A percentile compares a stretch with the other conserved stretches of the same genome.
Conservation (phyloP, 2,329 filamentous ascomycete genomes). For the Rhytidhysteron rufulum region DNA sequence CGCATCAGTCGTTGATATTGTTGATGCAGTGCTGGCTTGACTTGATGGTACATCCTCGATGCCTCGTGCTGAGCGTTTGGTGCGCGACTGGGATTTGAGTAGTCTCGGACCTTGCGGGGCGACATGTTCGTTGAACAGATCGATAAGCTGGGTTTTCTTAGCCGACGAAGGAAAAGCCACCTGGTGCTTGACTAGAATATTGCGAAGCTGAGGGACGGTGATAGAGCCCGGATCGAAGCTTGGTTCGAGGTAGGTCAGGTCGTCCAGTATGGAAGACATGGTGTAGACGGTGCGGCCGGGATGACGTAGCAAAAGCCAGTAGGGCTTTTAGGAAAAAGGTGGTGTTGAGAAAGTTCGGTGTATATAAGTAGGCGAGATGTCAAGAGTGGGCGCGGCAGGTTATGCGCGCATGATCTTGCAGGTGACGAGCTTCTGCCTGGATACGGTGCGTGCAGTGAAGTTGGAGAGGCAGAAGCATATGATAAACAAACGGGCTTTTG, state of each 20-base stretch:
- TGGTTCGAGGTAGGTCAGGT: constrained; percentile 68
- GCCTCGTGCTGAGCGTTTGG: constrained; percentile 81
- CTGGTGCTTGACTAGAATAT: constrained; percentile 85
- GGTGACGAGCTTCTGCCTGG: not conserved
- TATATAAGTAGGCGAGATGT: not conserved
- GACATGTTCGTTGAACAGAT: constrained; percentile 76
- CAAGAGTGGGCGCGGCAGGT: not conserved
- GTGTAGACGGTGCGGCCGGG: not conserved
- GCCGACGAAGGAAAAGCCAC: constrained; percentile 81
- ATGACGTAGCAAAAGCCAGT: not conserved
- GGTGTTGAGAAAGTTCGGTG: too few species aligned
- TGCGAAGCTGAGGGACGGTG: constrained; percentile 83
- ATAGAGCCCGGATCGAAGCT: constrained; percentile 80
- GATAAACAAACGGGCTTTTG: not conserved
- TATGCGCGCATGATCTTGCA: not conserved
- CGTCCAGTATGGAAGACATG: constrained; percentile 6
- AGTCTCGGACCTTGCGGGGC: constrained; percentile 75
- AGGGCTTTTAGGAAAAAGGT: not conserved
- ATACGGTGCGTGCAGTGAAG: not conserved
- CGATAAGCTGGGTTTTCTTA: constrained; percentile 85
- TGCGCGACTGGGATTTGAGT: constrained; percentile 68
- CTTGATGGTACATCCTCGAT: constrained; percentile 67
- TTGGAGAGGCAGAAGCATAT: not conserved
- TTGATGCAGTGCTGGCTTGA: constrained; percentile 61
- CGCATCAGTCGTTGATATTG: constrained; percentile 58